Evolutionary conservation across 2,329 filamentous ascomycete genomes (phyloP).

Genomic region (Lithohypha guttulata): DNA sequence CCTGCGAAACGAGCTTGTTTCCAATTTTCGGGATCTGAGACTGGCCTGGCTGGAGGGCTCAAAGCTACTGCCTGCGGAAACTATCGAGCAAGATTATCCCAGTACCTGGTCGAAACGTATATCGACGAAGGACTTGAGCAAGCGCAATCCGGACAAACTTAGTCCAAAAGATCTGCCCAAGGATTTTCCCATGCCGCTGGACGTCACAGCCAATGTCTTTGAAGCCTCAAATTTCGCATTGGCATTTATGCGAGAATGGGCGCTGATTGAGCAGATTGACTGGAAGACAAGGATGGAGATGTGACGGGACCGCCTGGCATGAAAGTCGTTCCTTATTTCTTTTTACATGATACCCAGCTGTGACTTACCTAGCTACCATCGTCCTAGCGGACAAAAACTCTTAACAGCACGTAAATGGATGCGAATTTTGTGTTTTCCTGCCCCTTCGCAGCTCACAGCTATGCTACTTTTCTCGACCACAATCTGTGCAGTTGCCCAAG

Average conservation of each 20-base stretch:
- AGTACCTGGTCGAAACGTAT: constrained; percentile 34
- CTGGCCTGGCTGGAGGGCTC: constrained; percentile 35
- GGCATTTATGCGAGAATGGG: constrained; percentile 38
- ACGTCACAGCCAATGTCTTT: constrained; percentile 31
- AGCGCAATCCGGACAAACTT: constrained; percentile 26
- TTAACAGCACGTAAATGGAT: too few relatives aligned
- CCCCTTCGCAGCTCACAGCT: too few relatives aligned
- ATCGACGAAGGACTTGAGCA: constrained; percentile 28
- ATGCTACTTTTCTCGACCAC: too few relatives aligned
- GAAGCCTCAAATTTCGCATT: constrained; percentile 37
- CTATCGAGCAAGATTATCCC: constrained; percentile 33
- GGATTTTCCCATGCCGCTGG: constrained; percentile 33
- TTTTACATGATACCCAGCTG: too few relatives aligned
- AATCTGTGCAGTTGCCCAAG: too few relatives aligned
- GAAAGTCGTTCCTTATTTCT: too few relatives aligned
- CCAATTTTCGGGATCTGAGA: constrained; percentile 33
- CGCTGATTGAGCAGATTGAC: constrained; percentile 34
- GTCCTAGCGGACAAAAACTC: too few relatives aligned
- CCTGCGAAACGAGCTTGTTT: constrained; percentile 30
- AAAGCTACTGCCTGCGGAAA: constrained; percentile 31
- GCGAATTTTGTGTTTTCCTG: too few relatives aligned
- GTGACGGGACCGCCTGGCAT: too few relatives aligned
- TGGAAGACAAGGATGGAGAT: constrained; percentile 34
- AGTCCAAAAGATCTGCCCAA: constrained; percentile 22
- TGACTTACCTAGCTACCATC: too few relatives aligned